These are phyloP conservation scores for Podaxis mareebaensis DNA, from an alignment of 768 basidiomycete species.

Conservation along the genomic window DNA sequence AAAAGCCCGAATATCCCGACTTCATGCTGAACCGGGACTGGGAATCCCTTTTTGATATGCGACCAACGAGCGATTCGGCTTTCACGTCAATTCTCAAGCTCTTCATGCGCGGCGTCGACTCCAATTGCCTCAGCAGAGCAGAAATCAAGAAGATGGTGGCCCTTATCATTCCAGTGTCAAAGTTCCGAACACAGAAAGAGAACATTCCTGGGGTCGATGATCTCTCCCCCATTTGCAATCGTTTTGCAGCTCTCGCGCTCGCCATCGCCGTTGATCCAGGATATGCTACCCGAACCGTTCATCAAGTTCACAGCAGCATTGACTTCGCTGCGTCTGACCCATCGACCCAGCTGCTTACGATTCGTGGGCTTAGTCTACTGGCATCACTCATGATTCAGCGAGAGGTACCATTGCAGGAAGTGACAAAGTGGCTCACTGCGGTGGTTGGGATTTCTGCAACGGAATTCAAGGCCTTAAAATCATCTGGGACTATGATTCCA, in stretches of 20 bases:
- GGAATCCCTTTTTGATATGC: background rate
- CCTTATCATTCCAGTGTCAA: conserved; percentile 16
- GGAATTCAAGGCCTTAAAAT: conserved; percentile 3
- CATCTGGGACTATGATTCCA: background rate
- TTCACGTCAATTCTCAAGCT: conserved; percentile 14
- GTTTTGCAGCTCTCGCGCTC: conserved; percentile 11
- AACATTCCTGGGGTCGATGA: conserved; percentile 11
- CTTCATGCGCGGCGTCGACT: conserved; percentile 10
- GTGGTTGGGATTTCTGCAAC: background rate
- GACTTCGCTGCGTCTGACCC: conserved; percentile 9
- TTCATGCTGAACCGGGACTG: conserved; percentile 15
- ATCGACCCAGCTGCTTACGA: conserved; percentile 8
- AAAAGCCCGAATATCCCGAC: conserved; percentile 15
- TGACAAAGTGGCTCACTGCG: background rate
- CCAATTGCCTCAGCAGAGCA: conserved; percentile 1
- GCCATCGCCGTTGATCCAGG: conserved; percentile 9
- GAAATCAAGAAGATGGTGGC: conserved; percentile 17
- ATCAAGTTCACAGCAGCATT: conserved; percentile 10
- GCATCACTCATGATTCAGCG: conserved; percentile 7
- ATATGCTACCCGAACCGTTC: conserved; percentile 7
- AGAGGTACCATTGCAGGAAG: conserved; percentile 6
- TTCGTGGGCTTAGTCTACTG: conserved; percentile 10
- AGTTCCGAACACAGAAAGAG: conserved; percentile 7
- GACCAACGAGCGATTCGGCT: conserved; percentile 1
- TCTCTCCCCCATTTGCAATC: conserved; percentile 16